Evolutionary conservation across 352 stramenopile genomes (phyloP), one percentile per base, ranked within the genome.

Genomic region (Elongisporangium prolatum): DNA sequence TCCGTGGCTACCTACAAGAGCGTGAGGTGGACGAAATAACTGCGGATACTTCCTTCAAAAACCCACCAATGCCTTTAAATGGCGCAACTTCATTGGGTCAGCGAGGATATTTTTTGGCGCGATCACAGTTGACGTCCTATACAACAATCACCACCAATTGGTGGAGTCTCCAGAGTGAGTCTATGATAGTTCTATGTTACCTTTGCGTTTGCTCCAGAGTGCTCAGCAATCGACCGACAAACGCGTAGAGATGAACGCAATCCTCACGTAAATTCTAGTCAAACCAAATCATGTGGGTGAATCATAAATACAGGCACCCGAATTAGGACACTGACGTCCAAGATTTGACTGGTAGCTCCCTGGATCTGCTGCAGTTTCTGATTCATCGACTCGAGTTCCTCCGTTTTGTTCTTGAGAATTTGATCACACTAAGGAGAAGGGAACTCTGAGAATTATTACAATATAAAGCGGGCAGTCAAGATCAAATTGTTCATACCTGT

Each of bases 51-150:
- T 44, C 8, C 20, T 56, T 48, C 11, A 38, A 21, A 24, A 22
- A 44, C 76, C 17, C 65, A 94, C 77, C 52, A 94, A 68, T 0
- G 79, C 74, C 68, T 92, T 92, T 22, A 93, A 49, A 21, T 87
- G 69, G 10, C 81, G 80, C 8, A 93, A 59, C 48, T 91, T 93
- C 21, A 62, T 72, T 14, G 69, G 60, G 38, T 94, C 83, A 0
- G 83, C 77, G 14, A 94, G 61, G n/a, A 94, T 76, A 65, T 91
- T 89, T 57, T 88, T 91, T 28, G 80, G 82, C 28, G 52, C 55
- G 7, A 25, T 48, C 34, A 69, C n/a, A 21, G 55, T 50, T 56
- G 63, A 52, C 14, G 51, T 60, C 59, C 68, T 70, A 38, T 17
- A 51, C 17, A n/a, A 52, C 7, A 52, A 47, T 53, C 7, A 21